Evolutionary conservation across 441 rosid genomes (phyloP).

Genomic region (Gossypium gossypioides): DNA sequence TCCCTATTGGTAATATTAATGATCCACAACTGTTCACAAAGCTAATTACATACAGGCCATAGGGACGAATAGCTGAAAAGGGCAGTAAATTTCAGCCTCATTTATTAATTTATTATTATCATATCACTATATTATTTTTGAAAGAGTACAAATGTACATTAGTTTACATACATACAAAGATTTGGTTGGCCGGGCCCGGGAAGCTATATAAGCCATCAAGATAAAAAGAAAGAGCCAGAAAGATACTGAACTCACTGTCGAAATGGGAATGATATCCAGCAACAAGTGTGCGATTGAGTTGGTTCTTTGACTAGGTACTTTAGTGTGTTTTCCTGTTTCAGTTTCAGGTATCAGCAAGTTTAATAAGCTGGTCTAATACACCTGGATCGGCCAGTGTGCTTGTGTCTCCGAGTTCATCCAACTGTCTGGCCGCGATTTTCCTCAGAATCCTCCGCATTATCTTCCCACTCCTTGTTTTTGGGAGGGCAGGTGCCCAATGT

Average conservation of each 20-base stretch:
- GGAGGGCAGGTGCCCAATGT: conserved; percentile 91
- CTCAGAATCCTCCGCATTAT: conserved; percentile 89
- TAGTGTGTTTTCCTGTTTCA: background rate
- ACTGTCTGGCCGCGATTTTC: conserved; percentile 79
- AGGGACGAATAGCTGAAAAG: too few relatives aligned
- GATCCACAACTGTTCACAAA: background rate
- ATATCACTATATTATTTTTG: background rate
- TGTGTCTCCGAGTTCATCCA: conserved; percentile 82
- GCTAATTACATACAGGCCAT: background rate
- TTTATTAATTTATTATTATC: too few relatives aligned
- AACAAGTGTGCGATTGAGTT: background rate
- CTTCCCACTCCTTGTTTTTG: conserved; percentile 93
- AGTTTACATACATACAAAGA: background rate
- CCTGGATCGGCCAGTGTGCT: conserved; percentile 90
- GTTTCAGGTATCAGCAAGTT: conserved; percentile 46
- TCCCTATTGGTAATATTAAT: too few relatives aligned
- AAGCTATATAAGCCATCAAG: background rate
- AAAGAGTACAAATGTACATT: background rate
- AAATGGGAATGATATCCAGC: background rate
- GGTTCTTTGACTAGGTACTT: background rate
- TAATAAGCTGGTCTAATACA: conserved; percentile 71
- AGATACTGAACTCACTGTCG: background rate
- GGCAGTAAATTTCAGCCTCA: background rate
- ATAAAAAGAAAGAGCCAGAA: background rate
- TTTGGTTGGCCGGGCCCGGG: too few relatives aligned